Percentiles rank a stretch among this genome's conserved stretches.
phyloP scores from a whole-genome alignment of 306 rosid species.

The Lotus japonicus region DNA sequence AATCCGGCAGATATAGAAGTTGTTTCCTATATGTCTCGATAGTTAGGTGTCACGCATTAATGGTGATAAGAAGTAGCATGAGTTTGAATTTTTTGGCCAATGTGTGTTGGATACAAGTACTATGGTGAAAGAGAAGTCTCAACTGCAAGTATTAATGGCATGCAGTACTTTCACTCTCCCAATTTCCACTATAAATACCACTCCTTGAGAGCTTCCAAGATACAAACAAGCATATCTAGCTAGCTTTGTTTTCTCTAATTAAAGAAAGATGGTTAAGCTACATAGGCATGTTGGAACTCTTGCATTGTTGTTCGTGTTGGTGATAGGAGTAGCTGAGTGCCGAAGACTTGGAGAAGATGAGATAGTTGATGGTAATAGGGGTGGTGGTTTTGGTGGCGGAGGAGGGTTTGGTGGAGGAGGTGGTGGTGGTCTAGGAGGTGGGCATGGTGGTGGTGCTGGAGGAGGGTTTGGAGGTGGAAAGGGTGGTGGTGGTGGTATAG shows the following conservation, averaged over 20 bases:
- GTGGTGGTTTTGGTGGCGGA: not conserved
- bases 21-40: not conserved
- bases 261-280: conserved; percentile 43
- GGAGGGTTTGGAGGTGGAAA: not conserved
- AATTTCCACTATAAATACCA: conserved; percentile 38
- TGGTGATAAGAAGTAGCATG: not conserved
- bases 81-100: conserved; percentile 33
- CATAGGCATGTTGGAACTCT: conserved; percentile 16
- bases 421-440: not conserved
- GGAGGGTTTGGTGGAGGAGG: not conserved
- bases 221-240: not conserved
- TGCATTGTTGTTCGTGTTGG: conserved; percentile 1
- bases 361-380: not conserved
- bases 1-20: not conserved
- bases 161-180: not conserved
- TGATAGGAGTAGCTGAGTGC: conserved; percentile 36
- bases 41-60: not conserved
- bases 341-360: conserved; percentile 34
- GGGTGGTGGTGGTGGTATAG: not conserved
- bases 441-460: not conserved
- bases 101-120: conserved; percentile 18
- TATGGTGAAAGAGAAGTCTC: conserved; percentile 22
- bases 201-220: not conserved
- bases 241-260: not conserved
- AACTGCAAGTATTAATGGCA: conserved; percentile 39